Percentiles rank a stretch among this genome's conserved stretches.
phyloP scores from a whole-genome alignment of 2,329 filamentous ascomycete species.

The Blastomyces emzantsi region DNA sequence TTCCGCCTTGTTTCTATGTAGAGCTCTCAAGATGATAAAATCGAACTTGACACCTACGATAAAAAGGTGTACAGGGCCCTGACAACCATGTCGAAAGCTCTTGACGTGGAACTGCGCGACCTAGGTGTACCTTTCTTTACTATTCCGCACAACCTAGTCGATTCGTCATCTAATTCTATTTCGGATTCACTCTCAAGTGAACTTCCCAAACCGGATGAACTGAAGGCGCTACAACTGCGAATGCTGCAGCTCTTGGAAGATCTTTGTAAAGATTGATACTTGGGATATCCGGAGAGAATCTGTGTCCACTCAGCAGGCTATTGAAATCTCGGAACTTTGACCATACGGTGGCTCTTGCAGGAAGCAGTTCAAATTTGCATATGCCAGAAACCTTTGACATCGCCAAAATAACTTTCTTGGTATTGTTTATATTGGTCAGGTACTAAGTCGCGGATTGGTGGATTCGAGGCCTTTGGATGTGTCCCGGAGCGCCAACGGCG shows the following conservation, averaged over 20 bases:
- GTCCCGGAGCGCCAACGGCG: not conserved
- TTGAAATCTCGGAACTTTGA: not conserved
- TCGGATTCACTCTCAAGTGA: conserved; percentile 15
- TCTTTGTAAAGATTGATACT: conserved; percentile 34
- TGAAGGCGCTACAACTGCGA: conserved; percentile 38
- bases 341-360: not conserved
- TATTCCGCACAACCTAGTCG: conserved; percentile 38
- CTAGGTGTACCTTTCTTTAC: conserved; percentile 56
- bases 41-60: conserved; percentile 52
- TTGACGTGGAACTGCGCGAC: conserved; percentile 46
- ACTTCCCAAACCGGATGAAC: conserved; percentile 34
- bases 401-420: not conserved
- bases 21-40: conserved; percentile 41
- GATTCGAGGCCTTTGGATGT: not conserved
- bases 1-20: conserved; percentile 15
- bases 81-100: conserved; percentile 50
- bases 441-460: not conserved
- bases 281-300: not conserved
- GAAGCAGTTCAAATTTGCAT: not conserved
- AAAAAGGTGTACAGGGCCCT: conserved; percentile 54
- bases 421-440: not conserved
- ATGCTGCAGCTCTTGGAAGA: conserved; percentile 46
- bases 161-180: not conserved
- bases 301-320: not conserved
- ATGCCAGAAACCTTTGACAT: not conserved